Evolutionary conservation across 2,329 filamentous ascomycete species (phyloP), one percentile per base, ranked within the genome.

Genomic region (Phyllosticta capitalensis): DNA sequence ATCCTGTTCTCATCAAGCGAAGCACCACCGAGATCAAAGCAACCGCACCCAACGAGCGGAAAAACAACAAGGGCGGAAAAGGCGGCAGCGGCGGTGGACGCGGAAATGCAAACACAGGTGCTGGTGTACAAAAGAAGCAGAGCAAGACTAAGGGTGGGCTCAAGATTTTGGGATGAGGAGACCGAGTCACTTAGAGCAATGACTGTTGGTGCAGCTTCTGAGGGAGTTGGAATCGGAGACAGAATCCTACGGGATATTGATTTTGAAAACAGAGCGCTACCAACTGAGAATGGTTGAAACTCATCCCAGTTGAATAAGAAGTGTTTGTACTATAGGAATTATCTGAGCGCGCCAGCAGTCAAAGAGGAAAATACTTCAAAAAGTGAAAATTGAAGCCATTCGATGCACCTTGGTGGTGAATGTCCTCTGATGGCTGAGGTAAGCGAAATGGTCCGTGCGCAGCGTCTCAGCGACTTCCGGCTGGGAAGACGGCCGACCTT

Each of bases 1-100:
- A 97, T 73, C 94, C 94, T 0, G 89, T 96, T 26, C 79, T 89
- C 24, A 83, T 97, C 65, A 86, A 89, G 73, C 89, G 94, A 72
- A 90, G 89, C 65, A 95, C 87, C 65, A 96, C 92, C 5, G 92
- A 97, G 73, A 90, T 99, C 73, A 90, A 89, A 70, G 84, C 90
- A 4, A 80, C 85, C 12, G 81, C 80, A n/a, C 81, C 83, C 63
- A 73, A 73, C 61, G 73, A 78, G 30, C 71, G 52, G 24, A 69
- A 69, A 65, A 85, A 83, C 68, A 81, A 83, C 59, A 76, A 76
- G 64, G 72, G 75, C 38, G 69, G 69, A 56, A 78, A 79, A 66
- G 58, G 58, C 26, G 54, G 58, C 9, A 38, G 49, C 20, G 53
- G 53, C 22, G 68, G 68, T 58, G 65, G 65, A 6, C 14, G 38